These are phyloP conservation scores for Ajuga reptans DNA, from an alignment of 305 asterid species.

Conservation along the genomic window DNA sequence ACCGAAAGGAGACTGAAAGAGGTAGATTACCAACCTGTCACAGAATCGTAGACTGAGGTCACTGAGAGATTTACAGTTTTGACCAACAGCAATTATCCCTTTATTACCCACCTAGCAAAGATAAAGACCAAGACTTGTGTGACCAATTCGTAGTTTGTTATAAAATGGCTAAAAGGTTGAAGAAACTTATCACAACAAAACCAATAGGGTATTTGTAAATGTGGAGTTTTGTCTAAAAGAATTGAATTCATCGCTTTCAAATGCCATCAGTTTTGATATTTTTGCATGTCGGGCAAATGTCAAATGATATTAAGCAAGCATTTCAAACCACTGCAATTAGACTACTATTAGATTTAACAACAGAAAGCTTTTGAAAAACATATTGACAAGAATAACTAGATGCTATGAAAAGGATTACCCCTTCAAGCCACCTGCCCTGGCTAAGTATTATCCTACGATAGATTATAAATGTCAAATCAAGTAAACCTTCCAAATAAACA, in stretches of 20 bases:
- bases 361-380: not conserved
- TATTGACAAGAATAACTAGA: not conserved
- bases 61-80: conserved; percentile 67
- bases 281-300: not conserved
- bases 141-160: not conserved
- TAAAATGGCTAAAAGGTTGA: not conserved
- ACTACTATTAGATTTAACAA: not conserved
- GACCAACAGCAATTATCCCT: conserved; percentile 75
- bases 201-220: not conserved
- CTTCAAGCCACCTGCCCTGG: conserved; percentile 7
- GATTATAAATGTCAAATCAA: not conserved
- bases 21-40: conserved; percentile 44
- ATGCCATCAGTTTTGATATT: not conserved
- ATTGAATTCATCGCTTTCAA: not conserved
- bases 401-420: not conserved
- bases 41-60: conserved; percentile 84
- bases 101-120: conserved; percentile 58
- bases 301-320: not conserved
- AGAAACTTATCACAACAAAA: not conserved
- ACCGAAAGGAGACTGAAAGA: conserved; percentile 12
- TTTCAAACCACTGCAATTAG: not conserved
- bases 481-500: not conserved
- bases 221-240: not conserved
- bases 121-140: not conserved
- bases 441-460: not conserved